Base-by-base conservation (phyloP, 2,329 filamentous ascomycete genomes). In the Phialophora macrospora region DNA sequence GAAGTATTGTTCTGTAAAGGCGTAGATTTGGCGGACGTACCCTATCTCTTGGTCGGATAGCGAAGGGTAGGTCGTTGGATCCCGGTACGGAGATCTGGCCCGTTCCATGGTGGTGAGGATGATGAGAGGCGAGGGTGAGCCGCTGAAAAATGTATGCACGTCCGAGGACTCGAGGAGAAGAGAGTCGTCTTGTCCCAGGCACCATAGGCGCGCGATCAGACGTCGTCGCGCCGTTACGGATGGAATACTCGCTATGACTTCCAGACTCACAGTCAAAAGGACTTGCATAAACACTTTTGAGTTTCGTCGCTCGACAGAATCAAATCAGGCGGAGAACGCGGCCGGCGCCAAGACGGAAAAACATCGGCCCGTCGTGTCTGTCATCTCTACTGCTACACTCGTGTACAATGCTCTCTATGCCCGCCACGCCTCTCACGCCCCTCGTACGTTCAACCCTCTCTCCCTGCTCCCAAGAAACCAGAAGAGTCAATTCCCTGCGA, bases 1-100 rank as follows among this genome's bases (percentile, higher is more conserved):
- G 64, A 72, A 72, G 57, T 69, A 72, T 17, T 60, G 59, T 56
- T 72, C 63, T 12, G 69, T 67, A 46, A 71, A 72, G 58, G 64
- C 52, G 38, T 67, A 62, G 26, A 72, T 67, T 44, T 69, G 60
- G 28, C 56, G 56, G 30, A 72, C 63, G 14, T 68, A 51, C 22
- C 22, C 41, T 9, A 67, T 62, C 62, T 72, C 68, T 34, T 69
- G 52, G 14, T 65, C 63, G 20, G 70, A 68, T 17, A 72, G 65
- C 34, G 61, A 67, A 22, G 58, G 60, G 55, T 72, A 70, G 17
- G 62, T 64, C 20, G 66, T 60, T 12, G 71, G 69, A 58, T 72
- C 67, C 52, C 59, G 41, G 54, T 62, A 67, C 26, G 64, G 60
- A 22, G 32, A 51, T 44, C 63, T 62, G 41, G 44, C 44, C 11